Conservation (phyloP, 2,329 filamentous ascomycete genomes). For the Emergomyces africanus region DNA sequence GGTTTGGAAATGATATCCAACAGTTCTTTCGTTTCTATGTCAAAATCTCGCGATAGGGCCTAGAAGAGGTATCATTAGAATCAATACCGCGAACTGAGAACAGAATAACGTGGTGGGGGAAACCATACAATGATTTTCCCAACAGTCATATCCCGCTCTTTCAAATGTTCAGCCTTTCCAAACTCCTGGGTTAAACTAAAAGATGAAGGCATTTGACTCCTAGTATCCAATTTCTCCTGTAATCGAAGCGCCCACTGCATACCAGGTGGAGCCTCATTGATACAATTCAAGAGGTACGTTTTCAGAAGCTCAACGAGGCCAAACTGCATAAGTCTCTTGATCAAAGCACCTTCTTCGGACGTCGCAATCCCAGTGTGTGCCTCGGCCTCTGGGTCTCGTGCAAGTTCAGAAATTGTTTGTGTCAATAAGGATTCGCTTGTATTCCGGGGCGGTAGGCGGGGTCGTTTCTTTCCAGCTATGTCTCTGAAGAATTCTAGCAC, state of each 20-base stretch:
- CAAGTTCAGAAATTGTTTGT: slow-evolving; percentile 20
- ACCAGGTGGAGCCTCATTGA: slow-evolving; percentile 23
- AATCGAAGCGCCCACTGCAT: slow-evolving; percentile 37
- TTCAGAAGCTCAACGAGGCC: slow-evolving; percentile 50
- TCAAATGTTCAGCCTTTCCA: slow-evolving; percentile 35
- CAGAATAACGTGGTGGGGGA: neutral
- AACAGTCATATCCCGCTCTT: slow-evolving; percentile 42
- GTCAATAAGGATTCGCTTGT: slow-evolving; percentile 36
- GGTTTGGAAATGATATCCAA: slow-evolving; percentile 31
- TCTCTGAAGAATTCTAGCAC: slow-evolving; percentile 46
- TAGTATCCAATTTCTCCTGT: slow-evolving; percentile 45
- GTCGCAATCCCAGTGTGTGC: slow-evolving; percentile 29
- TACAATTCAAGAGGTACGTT: slow-evolving; percentile 40
- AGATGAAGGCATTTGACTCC: slow-evolving; percentile 35
- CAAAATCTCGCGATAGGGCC: slow-evolving; percentile 43
- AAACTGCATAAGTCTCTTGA: slow-evolving; percentile 45
- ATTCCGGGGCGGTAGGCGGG: slow-evolving; percentile 45
- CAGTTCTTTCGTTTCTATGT: slow-evolving; percentile 36
- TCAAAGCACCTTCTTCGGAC: slow-evolving; percentile 39
- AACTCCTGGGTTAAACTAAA: slow-evolving; percentile 40
- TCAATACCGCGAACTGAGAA: neutral
- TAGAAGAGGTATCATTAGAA: slow-evolving; percentile 11
- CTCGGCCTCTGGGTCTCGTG: slow-evolving; percentile 48
- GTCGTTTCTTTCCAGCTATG: slow-evolving; percentile 44
- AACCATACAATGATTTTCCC: slow-evolving; percentile 41